Base-by-base conservation (phyloP, 2,329 filamentous ascomycete species). In the Phaeosphaeria sp. region DNA sequence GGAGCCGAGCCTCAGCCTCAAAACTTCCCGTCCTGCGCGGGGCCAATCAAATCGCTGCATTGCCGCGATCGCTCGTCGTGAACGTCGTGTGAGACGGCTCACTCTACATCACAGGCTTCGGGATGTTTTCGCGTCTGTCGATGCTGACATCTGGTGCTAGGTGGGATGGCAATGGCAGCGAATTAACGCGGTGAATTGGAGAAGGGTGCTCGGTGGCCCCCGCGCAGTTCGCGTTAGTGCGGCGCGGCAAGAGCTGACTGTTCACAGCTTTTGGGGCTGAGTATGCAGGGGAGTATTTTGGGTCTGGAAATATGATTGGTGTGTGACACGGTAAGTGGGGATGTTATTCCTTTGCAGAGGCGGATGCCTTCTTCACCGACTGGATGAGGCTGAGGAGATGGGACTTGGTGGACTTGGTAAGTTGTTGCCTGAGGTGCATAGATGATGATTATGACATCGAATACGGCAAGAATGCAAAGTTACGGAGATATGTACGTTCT, bases 1-100 rank as follows among this genome's bases (percentile, higher is more conserved):
- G 45, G 36, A 53, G 44, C 47, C 58, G 55, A 62, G 59, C 57
- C 60, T 67, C 62, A 69, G 65, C 65, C 62, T 63, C 66, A 53
- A 13, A 53, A 56, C 45, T 33, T 44, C 40, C 39, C 24, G 25
- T 30, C 50, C 24, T 33, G 21, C 27, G 17, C 54, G 51, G 42
- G 39, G 24, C 63, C 61, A 62, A 62, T 63, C 53, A 57, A 6
- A 11, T 20, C 27, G 22, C 17, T n/a, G 17, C n/a, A 47, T 39
- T 36, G 30, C 30, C 30, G 30, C 30, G 30, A 7, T 36, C 30
- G 11, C 30, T 13, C 30, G 30, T 36, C 30, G 15, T 36, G 8
- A 36, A 36, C 30, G 11, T 7, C 3, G 30, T n/a, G n/a, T n/a
- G n/a, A n/a, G n/a, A n/a, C n/a, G n/a, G n/a, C n/a, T n/a, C n/a